Percentiles rank a stretch among this genome's conserved stretches.
phyloP scores from a whole-genome alignment of 1,139 yeast genomes.

The Debaryomycetaceae sp. region DNA sequence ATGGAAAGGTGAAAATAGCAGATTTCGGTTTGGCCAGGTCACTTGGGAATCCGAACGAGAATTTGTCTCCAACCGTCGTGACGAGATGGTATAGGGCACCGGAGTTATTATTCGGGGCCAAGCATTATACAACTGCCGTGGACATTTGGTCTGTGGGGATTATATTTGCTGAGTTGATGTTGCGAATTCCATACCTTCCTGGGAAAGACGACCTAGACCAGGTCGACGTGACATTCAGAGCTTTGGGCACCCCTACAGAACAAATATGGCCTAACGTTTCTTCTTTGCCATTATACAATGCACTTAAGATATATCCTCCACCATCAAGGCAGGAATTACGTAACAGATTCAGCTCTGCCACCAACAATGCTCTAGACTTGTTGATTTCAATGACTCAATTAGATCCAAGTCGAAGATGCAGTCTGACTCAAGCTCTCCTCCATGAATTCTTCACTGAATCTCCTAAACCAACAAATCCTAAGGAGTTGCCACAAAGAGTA shows the following conservation, averaged over 20 bases:
- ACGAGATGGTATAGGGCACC: slow-evolving; percentile 98
- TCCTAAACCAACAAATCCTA: slow-evolving; percentile 78
- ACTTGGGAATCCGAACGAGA: slow-evolving; percentile 74
- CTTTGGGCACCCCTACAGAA: slow-evolving; percentile 94
- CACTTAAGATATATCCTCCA: slow-evolving; percentile 71
- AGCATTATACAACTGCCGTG: slow-evolving; percentile 81
- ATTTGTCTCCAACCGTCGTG: slow-evolving; percentile 87
- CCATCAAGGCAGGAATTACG: slow-evolving; percentile 82
- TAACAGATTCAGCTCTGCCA: slow-evolving; percentile 86
- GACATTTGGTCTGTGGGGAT: slow-evolving; percentile 95
- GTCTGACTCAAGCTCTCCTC: slow-evolving; percentile 60
- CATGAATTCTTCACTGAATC: slow-evolving; percentile 68
- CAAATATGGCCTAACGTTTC: slow-evolving; percentile 90
- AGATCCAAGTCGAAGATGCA: slow-evolving; percentile 75
- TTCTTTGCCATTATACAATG: slow-evolving; percentile 69
- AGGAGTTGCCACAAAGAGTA: slow-evolving; percentile 55
- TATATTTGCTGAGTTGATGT: slow-evolving; percentile 94
- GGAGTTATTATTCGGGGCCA: slow-evolving; percentile 83
- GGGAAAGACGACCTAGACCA: slow-evolving; percentile 91
- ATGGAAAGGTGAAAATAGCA: slow-evolving; percentile 85
- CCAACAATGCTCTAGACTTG: slow-evolving; percentile 77
- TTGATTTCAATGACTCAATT: slow-evolving; percentile 70
- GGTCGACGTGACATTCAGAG: slow-evolving; percentile 84
- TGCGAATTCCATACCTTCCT: slow-evolving; percentile 90
- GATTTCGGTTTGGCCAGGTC: slow-evolving; percentile 96